Evolutionary conservation across 768 basidiomycete species (phyloP), one percentile per base, ranked within the genome.

Genomic region (Phylloporus sp.): DNA sequence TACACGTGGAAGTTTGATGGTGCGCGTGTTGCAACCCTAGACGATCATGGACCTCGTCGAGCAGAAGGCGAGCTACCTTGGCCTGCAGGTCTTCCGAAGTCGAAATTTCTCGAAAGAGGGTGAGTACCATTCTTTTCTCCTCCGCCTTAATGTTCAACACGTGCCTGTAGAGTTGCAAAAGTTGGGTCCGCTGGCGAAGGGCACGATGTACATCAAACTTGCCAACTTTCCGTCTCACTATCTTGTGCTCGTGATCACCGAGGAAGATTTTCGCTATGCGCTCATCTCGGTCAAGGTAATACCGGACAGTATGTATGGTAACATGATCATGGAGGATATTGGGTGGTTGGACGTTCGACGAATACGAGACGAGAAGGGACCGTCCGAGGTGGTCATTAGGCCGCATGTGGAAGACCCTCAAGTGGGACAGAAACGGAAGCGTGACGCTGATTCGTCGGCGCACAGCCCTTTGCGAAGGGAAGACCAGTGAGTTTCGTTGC

Each of bases 11-110:
- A 45, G 5, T 33, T 29, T 38, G 36, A 40, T 36, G 36, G 38
- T 36, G 8, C 6, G n/a, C 9, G 10, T 21, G 4, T 11, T 45
- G 29, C 13, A 23, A 31, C 31, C 38, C n/a, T 53, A 94, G 92
- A 90, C 90, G 6, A 90, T 93, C 50, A 73, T 79, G 34, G 88
- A 91, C 45, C 74, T 85, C 14, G 79, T 84, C 9, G 90, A 93
- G 62, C 85, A 88, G 63, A 92, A 90, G 59, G 87, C 85, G n/a
- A 79, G 72, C 51, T 85, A 90, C 57, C 77, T 94, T 9, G 92
- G 92, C n/a, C 66, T 92, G 33, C 81, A 82, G 60, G 81, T 78
- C 46, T 86, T 79, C 65, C 79, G 82, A 14, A 66, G 73, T 21
- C 79, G 89, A 28, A 84, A 88, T 54, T 80, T 93, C 50, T 61